A percentile compares a stretch with the other conserved stretches of the same genome.
Evolutionary conservation across 2,329 filamentous ascomycete genomes (phyloP).

Genomic region (Cryphonectria carpinicola): DNA sequence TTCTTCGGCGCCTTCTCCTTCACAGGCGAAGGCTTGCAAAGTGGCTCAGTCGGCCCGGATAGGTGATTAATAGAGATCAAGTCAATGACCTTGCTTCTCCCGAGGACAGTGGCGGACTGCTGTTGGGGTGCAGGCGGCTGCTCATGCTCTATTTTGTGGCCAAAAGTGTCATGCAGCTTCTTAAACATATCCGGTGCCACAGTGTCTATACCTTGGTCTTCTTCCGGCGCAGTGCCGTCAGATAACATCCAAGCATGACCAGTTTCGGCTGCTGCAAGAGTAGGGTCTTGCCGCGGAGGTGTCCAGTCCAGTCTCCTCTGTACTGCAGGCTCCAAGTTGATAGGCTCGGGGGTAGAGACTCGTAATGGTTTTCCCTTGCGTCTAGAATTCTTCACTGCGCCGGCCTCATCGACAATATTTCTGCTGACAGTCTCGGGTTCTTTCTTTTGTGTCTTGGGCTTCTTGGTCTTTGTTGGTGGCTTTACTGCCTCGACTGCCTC

Average conservation of each 20-base stretch:
- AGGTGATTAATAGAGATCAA: conserved; percentile 42
- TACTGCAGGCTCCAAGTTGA: conserved; percentile 53
- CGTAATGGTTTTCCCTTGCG: conserved; percentile 33
- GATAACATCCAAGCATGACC: not conserved
- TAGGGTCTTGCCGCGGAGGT: conserved; percentile 54
- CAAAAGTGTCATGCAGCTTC: conserved; percentile 48
- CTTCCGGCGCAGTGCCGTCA: not conserved
- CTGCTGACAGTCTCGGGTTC: conserved; percentile 39
- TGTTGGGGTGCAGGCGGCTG: conserved; percentile 31
- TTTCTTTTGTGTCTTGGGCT: conserved; percentile 32
- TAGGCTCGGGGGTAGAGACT: conserved; percentile 36
- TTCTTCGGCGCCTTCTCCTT: conserved; percentile 65
- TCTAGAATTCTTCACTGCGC: conserved; percentile 14
- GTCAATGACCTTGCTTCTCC: conserved; percentile 62
- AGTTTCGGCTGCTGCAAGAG: conserved; percentile 31
- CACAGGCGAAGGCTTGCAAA: conserved; percentile 35
- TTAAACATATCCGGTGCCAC: conserved; percentile 44
- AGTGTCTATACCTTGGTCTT: not conserved
- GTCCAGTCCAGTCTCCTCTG: conserved; percentile 69
- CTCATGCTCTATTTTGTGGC: conserved; percentile 36
- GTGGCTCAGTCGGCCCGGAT: conserved; percentile 32
- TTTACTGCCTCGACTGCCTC: conserved; percentile 31
- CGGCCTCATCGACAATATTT: conserved; percentile 35
- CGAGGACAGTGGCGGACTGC: conserved; percentile 42
- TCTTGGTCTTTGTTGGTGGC: conserved; percentile 31